These are phyloP conservation scores for Heliosperma pusillum DNA, from an alignment of 148 eudicot species.

Conservation along the genomic window DNA sequence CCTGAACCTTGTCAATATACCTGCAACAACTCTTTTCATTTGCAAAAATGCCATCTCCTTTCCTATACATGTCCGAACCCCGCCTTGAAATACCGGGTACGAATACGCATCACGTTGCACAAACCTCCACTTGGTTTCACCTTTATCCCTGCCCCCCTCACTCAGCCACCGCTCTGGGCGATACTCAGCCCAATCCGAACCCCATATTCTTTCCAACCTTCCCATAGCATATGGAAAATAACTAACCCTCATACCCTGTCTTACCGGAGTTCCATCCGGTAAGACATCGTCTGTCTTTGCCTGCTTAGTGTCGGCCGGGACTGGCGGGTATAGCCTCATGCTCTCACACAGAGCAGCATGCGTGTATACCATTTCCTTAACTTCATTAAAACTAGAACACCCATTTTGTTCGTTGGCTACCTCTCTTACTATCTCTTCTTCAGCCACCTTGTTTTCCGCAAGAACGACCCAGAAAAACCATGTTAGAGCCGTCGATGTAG, in stretches of 20 bases:
- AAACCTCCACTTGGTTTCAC: constrained; percentile 19
- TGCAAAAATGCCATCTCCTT: constrained; percentile 27
- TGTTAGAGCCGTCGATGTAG: constrained; percentile 30
- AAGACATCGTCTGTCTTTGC: constrained; percentile 26
- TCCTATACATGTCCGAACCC: constrained; percentile 39
- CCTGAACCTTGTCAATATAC: constrained; percentile 30
- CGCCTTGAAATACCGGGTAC: constrained; percentile 43
- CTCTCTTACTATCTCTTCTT: constrained; percentile 28
- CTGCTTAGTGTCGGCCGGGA: constrained; percentile 30
- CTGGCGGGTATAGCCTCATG: constrained; percentile 43
- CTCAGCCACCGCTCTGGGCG: constrained; percentile 30
- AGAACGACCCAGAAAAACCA: constrained; percentile 39
- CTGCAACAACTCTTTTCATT: constrained; percentile 34
- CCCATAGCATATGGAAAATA: constrained; percentile 44
- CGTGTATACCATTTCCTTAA: constrained; percentile 27
- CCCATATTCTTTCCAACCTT: constrained; percentile 38
- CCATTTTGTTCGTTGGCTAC: neutral
- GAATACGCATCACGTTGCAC: constrained; percentile 24
- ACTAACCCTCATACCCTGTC: constrained; percentile 30
- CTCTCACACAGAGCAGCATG: constrained; percentile 41
- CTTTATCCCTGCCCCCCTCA: neutral
- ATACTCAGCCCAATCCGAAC: constrained; percentile 27
- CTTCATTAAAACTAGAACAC: constrained; percentile 6
- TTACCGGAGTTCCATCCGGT: constrained; percentile 37
- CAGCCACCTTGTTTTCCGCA: constrained; percentile 10